Percentiles rank a stretch among this genome's conserved stretches.
These are phyloP conservation scores for Fusarium verrucosum DNA, from an alignment of 2,329 filamentous ascomycete genomes.

Conservation along the genomic window DNA sequence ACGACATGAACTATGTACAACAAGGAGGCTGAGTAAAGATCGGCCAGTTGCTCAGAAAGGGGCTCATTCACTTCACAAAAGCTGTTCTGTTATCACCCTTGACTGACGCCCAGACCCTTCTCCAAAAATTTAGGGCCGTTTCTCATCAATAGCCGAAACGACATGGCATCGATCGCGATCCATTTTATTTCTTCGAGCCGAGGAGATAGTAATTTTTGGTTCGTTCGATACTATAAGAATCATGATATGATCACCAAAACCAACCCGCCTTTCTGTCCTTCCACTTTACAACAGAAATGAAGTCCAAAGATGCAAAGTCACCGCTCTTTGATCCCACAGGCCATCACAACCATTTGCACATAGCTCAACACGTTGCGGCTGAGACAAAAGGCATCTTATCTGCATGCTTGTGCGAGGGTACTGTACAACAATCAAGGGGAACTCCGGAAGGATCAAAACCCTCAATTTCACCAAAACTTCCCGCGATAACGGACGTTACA, in stretches of 20 bases:
- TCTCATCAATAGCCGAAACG: conserved; percentile 7
- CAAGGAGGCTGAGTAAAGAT: background rate
- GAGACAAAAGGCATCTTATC: conserved; percentile 1
- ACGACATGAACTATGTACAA: background rate
- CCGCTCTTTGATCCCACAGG: conserved; percentile 5
- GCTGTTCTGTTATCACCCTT: conserved; percentile 3
- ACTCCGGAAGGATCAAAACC: background rate
- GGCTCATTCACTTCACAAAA: background rate
- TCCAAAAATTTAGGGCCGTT: conserved; percentile 23
- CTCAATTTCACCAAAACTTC: background rate
- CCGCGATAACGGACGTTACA: background rate
- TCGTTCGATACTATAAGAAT: background rate
- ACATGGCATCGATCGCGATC: conserved; percentile 9
- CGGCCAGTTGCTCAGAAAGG: background rate
- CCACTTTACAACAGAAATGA: background rate
- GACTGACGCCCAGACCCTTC: conserved; percentile 9
- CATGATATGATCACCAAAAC: background rate
- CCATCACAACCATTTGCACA: background rate
- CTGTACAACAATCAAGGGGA: conserved; percentile 1
- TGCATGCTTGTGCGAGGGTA: conserved; percentile 3
- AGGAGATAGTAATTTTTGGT: background rate
- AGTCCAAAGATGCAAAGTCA: conserved; percentile 4
- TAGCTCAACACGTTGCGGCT: conserved; percentile 5
- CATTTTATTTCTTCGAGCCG: background rate
- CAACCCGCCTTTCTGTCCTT: background rate